These are phyloP conservation scores for Dioscorea zingiberensis DNA, from an alignment of 106 monocot species.

Conservation along the genomic window DNA sequence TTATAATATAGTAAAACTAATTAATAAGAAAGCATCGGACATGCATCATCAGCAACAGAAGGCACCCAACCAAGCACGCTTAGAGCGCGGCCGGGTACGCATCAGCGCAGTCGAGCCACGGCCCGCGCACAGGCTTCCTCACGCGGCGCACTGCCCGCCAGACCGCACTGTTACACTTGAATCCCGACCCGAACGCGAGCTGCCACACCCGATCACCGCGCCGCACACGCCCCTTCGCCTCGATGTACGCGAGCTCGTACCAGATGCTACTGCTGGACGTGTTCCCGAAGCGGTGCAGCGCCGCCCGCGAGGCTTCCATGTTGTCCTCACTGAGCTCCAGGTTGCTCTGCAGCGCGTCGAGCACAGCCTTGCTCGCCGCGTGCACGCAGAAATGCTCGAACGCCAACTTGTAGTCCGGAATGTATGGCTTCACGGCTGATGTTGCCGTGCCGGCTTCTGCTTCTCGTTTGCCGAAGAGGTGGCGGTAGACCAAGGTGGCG, in stretches of 20 bases:
- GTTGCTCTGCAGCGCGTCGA: conserved; percentile 76
- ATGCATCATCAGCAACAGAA: too few species aligned
- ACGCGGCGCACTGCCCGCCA: conserved; percentile 61
- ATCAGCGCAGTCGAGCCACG: conserved; percentile 72
- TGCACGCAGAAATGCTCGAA: conserved; percentile 98
- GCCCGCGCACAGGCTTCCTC: conserved; percentile 39
- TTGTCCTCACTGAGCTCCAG: conserved; percentile 54
- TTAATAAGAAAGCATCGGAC: too few species aligned
- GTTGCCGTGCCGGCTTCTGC: neutral
- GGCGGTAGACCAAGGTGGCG: conserved; percentile 38
- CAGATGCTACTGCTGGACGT: conserved; percentile 88
- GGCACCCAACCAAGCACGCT: too few species aligned
- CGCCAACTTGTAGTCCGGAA: conserved; percentile 84
- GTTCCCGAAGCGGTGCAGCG: conserved; percentile 81
- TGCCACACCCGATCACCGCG: conserved; percentile 80
- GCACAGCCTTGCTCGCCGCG: conserved; percentile 72
- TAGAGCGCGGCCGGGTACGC: conserved; percentile 29
- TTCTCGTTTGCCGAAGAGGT: conserved; percentile 15
- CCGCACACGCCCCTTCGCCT: conserved; percentile 66
- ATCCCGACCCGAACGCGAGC: conserved; percentile 85
- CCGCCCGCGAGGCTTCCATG: conserved; percentile 70
- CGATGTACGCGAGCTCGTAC: conserved; percentile 91
- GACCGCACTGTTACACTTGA: conserved; percentile 93
- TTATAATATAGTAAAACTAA: too few species aligned
- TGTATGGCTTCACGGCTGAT: conserved; percentile 48